Percentiles rank a stretch among this genome's conserved stretches.
These are phyloP conservation scores for Hysterangium stoloniferum DNA, from an alignment of 768 basidiomycete genomes.

Conservation along the genomic window DNA sequence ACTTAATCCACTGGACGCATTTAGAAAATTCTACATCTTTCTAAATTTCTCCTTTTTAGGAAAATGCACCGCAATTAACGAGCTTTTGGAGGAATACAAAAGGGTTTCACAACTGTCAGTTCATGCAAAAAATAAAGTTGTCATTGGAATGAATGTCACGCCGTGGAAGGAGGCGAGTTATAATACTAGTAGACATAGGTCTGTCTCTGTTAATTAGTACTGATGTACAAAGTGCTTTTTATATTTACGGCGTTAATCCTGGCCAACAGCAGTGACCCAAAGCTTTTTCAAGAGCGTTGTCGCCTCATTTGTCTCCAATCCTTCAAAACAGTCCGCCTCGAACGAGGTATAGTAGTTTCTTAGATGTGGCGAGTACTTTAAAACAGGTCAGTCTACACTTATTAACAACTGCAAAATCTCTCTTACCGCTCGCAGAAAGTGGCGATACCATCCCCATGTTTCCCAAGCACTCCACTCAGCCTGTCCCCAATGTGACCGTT, in stretches of 20 bases:
- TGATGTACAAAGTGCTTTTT: background rate
- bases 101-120: too few relatives aligned
- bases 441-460: conserved; percentile 87
- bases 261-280: conserved; percentile 66
- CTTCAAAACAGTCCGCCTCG: conserved; percentile 58
- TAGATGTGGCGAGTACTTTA: conserved; percentile 72
- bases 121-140: too few relatives aligned
- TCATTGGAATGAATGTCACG: too few relatives aligned
- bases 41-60: conserved; percentile 8
- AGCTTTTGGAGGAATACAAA: too few relatives aligned
- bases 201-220: background rate
- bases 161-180: background rate
- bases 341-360: conserved; percentile 68
- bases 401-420: background rate
- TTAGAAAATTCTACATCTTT: conserved; percentile 8
- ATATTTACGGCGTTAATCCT: conserved; percentile 31
- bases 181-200: background rate
- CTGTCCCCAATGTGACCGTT: conserved; percentile 58
- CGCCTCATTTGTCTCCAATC: conserved; percentile 53
- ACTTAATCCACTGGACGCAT: conserved; percentile 1
- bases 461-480: conserved; percentile 82
- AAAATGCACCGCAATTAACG: too few relatives aligned
- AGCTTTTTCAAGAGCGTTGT: conserved; percentile 53
- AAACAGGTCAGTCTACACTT: background rate
- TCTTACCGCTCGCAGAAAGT: conserved; percentile 77